Percentiles rank a stretch among this genome's conserved stretches.
Conservation (phyloP, 495 filamentous ascomycete genomes). For the Aspergillus carlsbadensis region DNA sequence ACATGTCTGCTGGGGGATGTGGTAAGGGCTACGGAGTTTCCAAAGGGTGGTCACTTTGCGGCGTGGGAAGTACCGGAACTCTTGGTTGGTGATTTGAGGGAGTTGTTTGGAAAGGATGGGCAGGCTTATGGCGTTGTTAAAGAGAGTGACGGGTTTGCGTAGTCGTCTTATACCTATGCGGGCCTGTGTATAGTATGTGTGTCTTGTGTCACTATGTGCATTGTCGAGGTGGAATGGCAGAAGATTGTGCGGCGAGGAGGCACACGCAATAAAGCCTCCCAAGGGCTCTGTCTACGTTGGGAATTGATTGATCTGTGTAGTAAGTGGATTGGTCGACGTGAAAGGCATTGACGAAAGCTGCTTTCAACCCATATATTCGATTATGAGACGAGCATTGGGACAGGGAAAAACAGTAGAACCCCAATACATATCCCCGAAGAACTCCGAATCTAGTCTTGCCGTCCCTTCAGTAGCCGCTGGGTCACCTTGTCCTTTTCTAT, state of each 20-base stretch:
- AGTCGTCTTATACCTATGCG: neutral
- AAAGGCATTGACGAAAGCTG: constrained; percentile 15
- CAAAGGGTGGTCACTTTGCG: constrained; percentile 52
- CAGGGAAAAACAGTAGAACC: constrained; percentile 12
- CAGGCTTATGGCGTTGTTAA: constrained; percentile 38
- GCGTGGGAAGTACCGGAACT: constrained; percentile 50
- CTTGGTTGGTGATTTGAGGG: constrained; percentile 35
- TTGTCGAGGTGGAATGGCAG: too few relatives aligned
- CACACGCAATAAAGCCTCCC: too few relatives aligned
- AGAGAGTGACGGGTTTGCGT: constrained; percentile 45
- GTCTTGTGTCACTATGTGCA: too few relatives aligned
- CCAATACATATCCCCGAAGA: constrained; percentile 6
- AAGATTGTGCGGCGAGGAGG: too few relatives aligned
- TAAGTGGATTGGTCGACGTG: constrained; percentile 20
- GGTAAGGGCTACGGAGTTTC: constrained; percentile 41
- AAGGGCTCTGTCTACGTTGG: too few relatives aligned
- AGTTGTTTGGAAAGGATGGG: constrained; percentile 45
- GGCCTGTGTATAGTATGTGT: too few relatives aligned
- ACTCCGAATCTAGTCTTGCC: constrained; percentile 57
- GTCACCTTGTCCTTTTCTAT: constrained; percentile 99
- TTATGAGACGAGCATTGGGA: constrained; percentile 9
- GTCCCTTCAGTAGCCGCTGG: constrained; percentile 94
- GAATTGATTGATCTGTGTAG: neutral
- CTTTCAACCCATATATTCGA: constrained; percentile 23
- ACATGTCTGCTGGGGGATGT: constrained; percentile 39